phyloP scores from a whole-genome alignment of 2,329 filamentous ascomycete genomes.

The Camillea tinctor region DNA sequence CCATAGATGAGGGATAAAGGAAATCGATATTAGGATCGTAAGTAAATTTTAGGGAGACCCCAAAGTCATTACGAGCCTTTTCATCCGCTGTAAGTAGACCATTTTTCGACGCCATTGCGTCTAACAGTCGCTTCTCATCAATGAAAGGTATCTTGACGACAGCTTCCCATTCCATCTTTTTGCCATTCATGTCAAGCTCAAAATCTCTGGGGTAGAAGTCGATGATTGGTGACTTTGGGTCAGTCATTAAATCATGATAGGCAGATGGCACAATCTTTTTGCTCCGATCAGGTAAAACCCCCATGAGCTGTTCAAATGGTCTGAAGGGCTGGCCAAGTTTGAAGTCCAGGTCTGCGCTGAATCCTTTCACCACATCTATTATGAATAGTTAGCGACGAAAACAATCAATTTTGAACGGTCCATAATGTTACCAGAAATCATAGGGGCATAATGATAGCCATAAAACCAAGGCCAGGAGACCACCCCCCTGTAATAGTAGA shows the following conservation, averaged over 20 bases:
- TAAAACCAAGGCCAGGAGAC: constrained; percentile 99
- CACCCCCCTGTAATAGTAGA: constrained; percentile 96
- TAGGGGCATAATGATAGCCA: constrained; percentile 91
- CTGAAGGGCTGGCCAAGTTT: constrained; percentile 91
- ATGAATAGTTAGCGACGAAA: constrained; percentile 17
- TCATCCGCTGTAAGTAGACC: constrained; percentile 74
- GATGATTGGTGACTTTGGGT: constrained; percentile 84
- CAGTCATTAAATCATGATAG: constrained; percentile 92
- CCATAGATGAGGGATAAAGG: constrained; percentile 81
- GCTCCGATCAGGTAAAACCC: constrained; percentile 93
- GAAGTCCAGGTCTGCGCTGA: constrained; percentile 87
- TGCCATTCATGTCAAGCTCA: constrained; percentile 98
- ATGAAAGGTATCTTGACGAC: constrained; percentile 99
- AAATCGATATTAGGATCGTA: constrained; percentile 77
- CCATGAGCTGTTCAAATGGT: constrained; percentile 97
- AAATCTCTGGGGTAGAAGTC: constrained; percentile 98
- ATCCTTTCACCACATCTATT: constrained; percentile 79
- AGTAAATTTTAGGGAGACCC: constrained; percentile 89
- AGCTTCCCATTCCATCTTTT: constrained; percentile 99
- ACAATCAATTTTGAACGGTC: neutral
- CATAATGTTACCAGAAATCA: constrained; percentile 70
- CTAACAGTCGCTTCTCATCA: constrained; percentile 80
- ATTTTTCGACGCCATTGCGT: constrained; percentile 84
- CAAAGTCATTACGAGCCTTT: constrained; percentile 82
- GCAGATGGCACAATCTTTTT: constrained; percentile 89